Percentiles rank a stretch among this genome's conserved stretches.
Conservation (phyloP, 352 stramenopile genomes). For the Globisporangium mamillatum region DNA sequence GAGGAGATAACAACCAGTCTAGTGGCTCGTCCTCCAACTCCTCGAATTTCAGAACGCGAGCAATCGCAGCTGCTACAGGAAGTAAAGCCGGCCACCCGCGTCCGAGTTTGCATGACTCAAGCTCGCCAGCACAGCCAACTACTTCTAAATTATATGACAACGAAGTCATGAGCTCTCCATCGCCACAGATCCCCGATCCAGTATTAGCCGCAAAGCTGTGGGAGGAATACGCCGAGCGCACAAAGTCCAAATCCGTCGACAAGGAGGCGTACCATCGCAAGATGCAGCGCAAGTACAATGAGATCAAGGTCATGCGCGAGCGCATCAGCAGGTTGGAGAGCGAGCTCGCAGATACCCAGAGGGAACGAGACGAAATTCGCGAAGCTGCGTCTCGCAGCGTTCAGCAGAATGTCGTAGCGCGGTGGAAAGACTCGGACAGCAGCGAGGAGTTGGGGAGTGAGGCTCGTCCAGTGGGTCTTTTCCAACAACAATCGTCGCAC, state of each 20-base stretch:
- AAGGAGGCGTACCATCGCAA: slow-evolving; percentile 59
- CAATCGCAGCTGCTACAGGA: slow-evolving; percentile 17
- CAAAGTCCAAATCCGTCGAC: slow-evolving; percentile 44
- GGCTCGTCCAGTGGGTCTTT: not conserved
- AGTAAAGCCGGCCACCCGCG: not conserved
- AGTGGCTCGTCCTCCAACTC: slow-evolving; percentile 5
- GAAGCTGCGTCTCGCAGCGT: slow-evolving; percentile 13
- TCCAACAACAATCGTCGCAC: not conserved
- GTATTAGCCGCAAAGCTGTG: slow-evolving; percentile 52
- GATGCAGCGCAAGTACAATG: slow-evolving; percentile 71
- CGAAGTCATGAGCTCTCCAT: not conserved
- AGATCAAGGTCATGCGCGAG: slow-evolving; percentile 53
- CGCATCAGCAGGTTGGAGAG: slow-evolving; percentile 43
- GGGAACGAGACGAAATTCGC: slow-evolving; percentile 37
- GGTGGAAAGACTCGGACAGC: slow-evolving; percentile 12
- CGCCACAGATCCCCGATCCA: slow-evolving; percentile 25
- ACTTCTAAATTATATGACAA: not conserved
- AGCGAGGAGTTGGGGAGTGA: not conserved
- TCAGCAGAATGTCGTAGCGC: slow-evolving; percentile 9
- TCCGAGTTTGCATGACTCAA: not conserved
- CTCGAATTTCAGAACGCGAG: slow-evolving; percentile 30
- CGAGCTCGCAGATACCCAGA: slow-evolving; percentile 30
- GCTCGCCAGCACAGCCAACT: not conserved
- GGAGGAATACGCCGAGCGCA: slow-evolving; percentile 58
- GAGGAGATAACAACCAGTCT: slow-evolving; percentile 25